Conservation (phyloP, 2,329 filamentous ascomycete genomes). For the Botryotinia calthae region DNA sequence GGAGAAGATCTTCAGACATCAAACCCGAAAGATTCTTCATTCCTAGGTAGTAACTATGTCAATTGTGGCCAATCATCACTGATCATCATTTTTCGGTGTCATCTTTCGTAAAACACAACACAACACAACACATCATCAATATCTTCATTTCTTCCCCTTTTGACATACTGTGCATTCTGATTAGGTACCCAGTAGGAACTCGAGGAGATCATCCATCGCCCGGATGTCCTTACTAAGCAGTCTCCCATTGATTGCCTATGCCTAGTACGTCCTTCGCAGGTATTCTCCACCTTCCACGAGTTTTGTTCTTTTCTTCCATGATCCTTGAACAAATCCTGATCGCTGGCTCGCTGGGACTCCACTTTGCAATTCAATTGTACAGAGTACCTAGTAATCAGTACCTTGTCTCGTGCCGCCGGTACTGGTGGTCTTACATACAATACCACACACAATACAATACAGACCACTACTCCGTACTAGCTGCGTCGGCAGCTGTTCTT, state of each 20-base stretch:
- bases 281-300: slow-evolving; percentile 1
- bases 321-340: background rate
- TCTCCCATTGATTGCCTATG: background rate
- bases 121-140: background rate
- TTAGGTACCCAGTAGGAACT: background rate
- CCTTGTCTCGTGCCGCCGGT: background rate
- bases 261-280: background rate
- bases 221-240: background rate
- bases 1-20: no score
- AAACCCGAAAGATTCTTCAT: background rate
- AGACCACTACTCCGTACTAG: background rate
- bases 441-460: no score
- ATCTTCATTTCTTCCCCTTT: slow-evolving; percentile 1
- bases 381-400: background rate
- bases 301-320: background rate
- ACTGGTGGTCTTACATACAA: no score
- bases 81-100: background rate
- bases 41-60: background rate
- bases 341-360: background rate
- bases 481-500: background rate
- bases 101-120: background rate
- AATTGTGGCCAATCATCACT: background rate
- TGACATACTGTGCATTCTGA: background rate
- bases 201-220: background rate
- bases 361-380: background rate